These are phyloP conservation scores for Gentiana dahurica DNA, from an alignment of 257 asterid genomes.

Conservation along the genomic window DNA sequence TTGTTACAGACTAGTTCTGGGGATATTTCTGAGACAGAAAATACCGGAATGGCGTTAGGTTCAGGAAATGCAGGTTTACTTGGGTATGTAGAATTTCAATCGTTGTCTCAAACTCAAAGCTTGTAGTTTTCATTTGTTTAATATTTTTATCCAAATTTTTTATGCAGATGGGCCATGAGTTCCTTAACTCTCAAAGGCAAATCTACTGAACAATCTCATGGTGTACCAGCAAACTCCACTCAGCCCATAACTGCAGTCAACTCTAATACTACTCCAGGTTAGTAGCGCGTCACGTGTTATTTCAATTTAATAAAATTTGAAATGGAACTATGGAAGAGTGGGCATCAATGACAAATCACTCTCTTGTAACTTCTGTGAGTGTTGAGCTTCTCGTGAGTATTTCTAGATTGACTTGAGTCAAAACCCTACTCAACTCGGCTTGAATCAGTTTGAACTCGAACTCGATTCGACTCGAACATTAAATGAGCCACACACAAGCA, in stretches of 20 bases:
- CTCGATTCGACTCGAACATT: too few species aligned
- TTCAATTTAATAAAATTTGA: constrained; percentile 1
- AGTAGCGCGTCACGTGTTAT: constrained; percentile 8
- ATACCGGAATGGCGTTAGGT: constrained; percentile 47
- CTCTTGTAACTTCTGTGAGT: too few species aligned
- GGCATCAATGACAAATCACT: too few species aligned
- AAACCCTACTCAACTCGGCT: too few species aligned
- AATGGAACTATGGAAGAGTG: not conserved
- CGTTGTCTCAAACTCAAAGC: not conserved
- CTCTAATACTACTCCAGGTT: constrained; percentile 64
- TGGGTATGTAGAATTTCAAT: constrained; percentile 47
- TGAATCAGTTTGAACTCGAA: too few species aligned
- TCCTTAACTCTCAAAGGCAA: constrained; percentile 88
- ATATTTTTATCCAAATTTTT: constrained; percentile 9
- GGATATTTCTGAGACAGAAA: constrained; percentile 44
- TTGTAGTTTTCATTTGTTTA: not conserved
- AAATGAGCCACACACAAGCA: too few species aligned
- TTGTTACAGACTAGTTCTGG: constrained; percentile 45
- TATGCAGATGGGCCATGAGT: constrained; percentile 99
- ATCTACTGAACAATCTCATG: constrained; percentile 55
- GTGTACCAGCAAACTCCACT: constrained; percentile 43
- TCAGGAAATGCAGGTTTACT: constrained; percentile 96
- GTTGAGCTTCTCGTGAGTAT: too few species aligned
- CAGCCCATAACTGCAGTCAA: constrained; percentile 45
- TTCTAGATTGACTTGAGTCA: too few species aligned